Evolutionary conservation across 805 yeast species (phyloP).

Genomic region (Metschnikowia aberdeeniae): DNA sequence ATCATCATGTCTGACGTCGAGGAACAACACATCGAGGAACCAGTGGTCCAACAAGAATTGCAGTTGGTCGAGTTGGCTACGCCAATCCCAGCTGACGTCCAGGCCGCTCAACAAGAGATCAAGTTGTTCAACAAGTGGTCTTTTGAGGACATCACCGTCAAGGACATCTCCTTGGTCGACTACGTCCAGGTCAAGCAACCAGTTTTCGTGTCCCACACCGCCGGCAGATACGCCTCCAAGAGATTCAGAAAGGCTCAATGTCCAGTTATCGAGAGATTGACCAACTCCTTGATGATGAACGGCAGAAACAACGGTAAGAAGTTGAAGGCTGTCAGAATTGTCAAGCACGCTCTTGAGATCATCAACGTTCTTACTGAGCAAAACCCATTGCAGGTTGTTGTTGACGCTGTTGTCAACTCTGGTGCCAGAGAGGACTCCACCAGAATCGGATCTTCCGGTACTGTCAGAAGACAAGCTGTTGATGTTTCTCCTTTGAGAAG

Average conservation of each 20-base stretch:
- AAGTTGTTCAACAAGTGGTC: slow-evolving; percentile 99
- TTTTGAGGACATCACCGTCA: slow-evolving; percentile 94
- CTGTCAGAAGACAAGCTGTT: slow-evolving; percentile 99
- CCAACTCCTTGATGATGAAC: slow-evolving; percentile 99
- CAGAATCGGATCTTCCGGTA: slow-evolving; percentile 99
- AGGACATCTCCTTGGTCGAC: slow-evolving; percentile 97
- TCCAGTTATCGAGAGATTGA: slow-evolving; percentile 98
- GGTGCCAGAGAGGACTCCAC: slow-evolving; percentile 99
- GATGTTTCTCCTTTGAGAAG: slow-evolving; percentile 99
- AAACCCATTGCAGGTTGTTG: slow-evolving; percentile 99
- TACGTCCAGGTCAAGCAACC: slow-evolving; percentile 98
- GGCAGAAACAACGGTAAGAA: slow-evolving; percentile 99
- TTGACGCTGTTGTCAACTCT: slow-evolving; percentile 98
- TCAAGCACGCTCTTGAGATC: slow-evolving; percentile 98
- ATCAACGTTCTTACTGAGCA: slow-evolving; percentile 95
- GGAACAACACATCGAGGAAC: slow-evolving; percentile 55
- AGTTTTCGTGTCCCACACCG: slow-evolving; percentile 97
- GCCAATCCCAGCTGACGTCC: slow-evolving; percentile 93
- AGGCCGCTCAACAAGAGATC: slow-evolving; percentile 92
- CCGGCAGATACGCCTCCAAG: slow-evolving; percentile 99
- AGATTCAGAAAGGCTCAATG: slow-evolving; percentile 99
- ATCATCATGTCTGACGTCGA: slow-evolving; percentile 81
- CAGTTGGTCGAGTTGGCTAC: slow-evolving; percentile 86
- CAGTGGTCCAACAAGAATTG: slow-evolving; percentile 82
- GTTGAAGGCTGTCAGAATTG: slow-evolving; percentile 99